Percentiles rank a stretch among this genome's conserved stretches.
phyloP scores from a whole-genome alignment of 495 filamentous ascomycete genomes.

The Neurospora cerealis region DNA sequence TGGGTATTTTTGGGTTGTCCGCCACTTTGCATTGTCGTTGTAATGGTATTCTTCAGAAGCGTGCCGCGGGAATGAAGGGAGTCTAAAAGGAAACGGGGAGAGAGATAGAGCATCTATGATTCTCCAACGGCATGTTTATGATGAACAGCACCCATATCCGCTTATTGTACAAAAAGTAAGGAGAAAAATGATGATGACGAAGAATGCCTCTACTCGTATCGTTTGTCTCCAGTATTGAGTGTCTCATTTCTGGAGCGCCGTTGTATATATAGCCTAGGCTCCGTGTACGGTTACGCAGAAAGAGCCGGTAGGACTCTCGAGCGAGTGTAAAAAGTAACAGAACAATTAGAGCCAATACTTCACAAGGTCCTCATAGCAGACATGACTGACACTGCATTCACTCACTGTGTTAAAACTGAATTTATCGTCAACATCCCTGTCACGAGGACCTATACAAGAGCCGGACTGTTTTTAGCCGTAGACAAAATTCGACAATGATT shows the following conservation, averaged over 20 bases:
- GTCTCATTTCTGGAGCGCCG: not conserved
- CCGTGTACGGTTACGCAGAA: too few relatives aligned
- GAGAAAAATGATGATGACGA: not conserved
- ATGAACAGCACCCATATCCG: not conserved
- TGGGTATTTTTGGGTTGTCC: not conserved
- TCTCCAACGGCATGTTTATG: not conserved
- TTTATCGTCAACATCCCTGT: too few relatives aligned
- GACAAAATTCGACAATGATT: too few relatives aligned
- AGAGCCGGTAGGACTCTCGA: too few relatives aligned
- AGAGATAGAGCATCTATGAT: not conserved
- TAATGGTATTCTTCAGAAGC: not conserved
- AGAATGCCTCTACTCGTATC: not conserved
- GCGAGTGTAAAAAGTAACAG: too few relatives aligned
- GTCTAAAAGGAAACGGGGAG: not conserved
- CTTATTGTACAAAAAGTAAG: not conserved
- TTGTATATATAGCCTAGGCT: not conserved
- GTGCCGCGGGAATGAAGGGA: not conserved
- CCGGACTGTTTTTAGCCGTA: too few relatives aligned
- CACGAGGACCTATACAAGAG: too few relatives aligned
- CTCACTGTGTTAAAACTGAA: too few relatives aligned
- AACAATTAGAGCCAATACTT: too few relatives aligned
- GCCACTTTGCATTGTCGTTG: not conserved
- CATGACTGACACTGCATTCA: too few relatives aligned
- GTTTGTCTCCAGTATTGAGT: not conserved
- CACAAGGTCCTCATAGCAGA: too few relatives aligned